Evolutionary conservation across 345 rosid species (phyloP), one percentile per base, ranked within the genome.

Genomic region (Citrus glauca): DNA sequence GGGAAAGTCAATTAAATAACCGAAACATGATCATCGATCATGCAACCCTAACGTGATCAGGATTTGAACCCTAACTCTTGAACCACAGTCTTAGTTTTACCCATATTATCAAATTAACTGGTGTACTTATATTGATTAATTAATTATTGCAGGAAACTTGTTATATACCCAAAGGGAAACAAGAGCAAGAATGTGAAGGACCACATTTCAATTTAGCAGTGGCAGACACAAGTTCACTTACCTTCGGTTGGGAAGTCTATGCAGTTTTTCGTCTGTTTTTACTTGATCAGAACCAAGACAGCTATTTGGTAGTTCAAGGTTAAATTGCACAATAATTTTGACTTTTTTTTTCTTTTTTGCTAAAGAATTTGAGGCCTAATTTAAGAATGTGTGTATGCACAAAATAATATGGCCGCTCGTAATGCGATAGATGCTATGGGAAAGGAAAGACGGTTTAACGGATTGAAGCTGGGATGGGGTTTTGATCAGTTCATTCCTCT

Each of bases 141-240:
- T n/a, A 6, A 11, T 78, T 66, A 20, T 81, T 62, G 56, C 48
- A 89, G 97, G 95, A 93, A 89, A 77, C 81, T 93, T 78, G 80
- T 91, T 48, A 81, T 93, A 56, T 73, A 84, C 70, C 92, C 94
- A 64, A 86, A 80, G 77, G 98, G 98, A 79, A 89, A 90, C 79
- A 83, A 87, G 82, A 84, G 77, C 87, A 90, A 87, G 86, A 81
- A 88, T 17, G 85, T 80, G 59, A 84, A 80, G 74, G 90, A 87
- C 1, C 82, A 91, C 37, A 68, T 91, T 11, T 93, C 95, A 65
- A 91, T 80, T 80, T 91, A 78, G 81, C 86, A 59, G 76, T 89
- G 24, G 83, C 74, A 0, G 87, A 88, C 76, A 65, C 90, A 75
- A 77, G 56, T 70, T 86, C 88, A 3, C 68, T 90, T 25, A 62